phyloP scores from a whole-genome alignment of 2,329 filamentous ascomycete species.

The Gliomastix tumulicola region DNA sequence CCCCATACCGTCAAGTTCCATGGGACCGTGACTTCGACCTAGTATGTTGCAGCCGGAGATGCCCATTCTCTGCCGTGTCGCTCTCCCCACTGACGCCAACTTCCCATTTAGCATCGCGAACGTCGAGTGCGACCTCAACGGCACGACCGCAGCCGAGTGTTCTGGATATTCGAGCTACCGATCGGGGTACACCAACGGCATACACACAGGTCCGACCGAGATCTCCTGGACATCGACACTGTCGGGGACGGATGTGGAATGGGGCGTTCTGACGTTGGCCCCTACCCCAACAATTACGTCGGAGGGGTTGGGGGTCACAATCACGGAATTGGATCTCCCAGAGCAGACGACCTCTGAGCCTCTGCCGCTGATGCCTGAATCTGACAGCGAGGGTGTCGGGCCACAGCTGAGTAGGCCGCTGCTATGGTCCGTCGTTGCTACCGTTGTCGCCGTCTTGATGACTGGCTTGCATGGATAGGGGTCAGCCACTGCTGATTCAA shows the following conservation, averaged over 20 bases:
- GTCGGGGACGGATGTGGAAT: conserved; percentile 29
- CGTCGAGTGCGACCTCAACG: conserved; percentile 32
- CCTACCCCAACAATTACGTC: conserved; percentile 25
- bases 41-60: no score
- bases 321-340: no score
- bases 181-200: conserved; percentile 27
- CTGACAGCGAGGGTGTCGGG: no score
- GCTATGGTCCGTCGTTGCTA: no score
- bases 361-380: no score
- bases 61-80: neutral
- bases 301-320: no score
- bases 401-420: no score
- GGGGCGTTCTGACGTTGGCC: conserved; percentile 36
- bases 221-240: conserved; percentile 37
- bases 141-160: conserved; percentile 36
- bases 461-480: no score
- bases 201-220: conserved; percentile 32
- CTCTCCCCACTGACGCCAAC: neutral
- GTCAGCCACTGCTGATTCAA: no score
- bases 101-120: conserved; percentile 2
- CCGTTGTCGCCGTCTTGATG: no score
- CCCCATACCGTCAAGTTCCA: conserved; percentile 34
- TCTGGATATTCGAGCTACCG: conserved; percentile 39
- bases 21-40: conserved; percentile 32
- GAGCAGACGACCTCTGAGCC: no score